Base-by-base conservation (phyloP, 805 yeast genomes). In the Wickerhamiella allomyrinae region DNA sequence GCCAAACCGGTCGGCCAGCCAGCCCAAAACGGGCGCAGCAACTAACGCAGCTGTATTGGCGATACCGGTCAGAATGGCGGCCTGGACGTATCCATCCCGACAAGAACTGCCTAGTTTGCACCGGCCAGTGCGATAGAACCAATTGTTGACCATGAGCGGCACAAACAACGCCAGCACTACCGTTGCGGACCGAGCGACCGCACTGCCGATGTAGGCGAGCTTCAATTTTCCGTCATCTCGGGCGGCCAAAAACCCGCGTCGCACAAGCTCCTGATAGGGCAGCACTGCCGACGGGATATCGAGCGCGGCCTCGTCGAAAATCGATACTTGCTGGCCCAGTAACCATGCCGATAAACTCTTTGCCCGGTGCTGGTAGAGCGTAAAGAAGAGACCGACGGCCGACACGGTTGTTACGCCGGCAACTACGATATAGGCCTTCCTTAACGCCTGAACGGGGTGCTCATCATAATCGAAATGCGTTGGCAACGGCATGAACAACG, bases 11-110 rank as follows among this genome's bases (percentile, higher is more conserved):
- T 77, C 84, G 19, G 74, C 67, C n/a, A 73, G 50, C 39, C 65
- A 52, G 2, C 86, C 87, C 67, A 76, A 72, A 2, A 75, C 20
- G 11, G 86, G 87, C 0, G 86, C 77, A 35, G 70, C 63, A 0
- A 74, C n/a, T 20, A 79, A 60, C 1, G 79, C 70, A 20, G 69
- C 63, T 0, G 74, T 63, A 48, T 78, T 78, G 3, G 76, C 66
- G n/a, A 77, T 69, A 7, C 89, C 89, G 0, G 81, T 71, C 23
- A 79, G 59, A 34, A 79, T 76, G 1, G 85, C 82, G 14, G 84
- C 73, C 45, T 71, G 68, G 7, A 76, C 64, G 48, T 74, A 77
- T 0, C 81, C 84, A 31, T 76, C 79, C 40, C 70, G 68, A 52
- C 86, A 78, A 20, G 66, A 53, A 19, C 46, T 49, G 9, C 42